Evolutionary conservation across 2,329 filamentous ascomycete genomes (phyloP).

Genomic region (Xylaria sp.): DNA sequence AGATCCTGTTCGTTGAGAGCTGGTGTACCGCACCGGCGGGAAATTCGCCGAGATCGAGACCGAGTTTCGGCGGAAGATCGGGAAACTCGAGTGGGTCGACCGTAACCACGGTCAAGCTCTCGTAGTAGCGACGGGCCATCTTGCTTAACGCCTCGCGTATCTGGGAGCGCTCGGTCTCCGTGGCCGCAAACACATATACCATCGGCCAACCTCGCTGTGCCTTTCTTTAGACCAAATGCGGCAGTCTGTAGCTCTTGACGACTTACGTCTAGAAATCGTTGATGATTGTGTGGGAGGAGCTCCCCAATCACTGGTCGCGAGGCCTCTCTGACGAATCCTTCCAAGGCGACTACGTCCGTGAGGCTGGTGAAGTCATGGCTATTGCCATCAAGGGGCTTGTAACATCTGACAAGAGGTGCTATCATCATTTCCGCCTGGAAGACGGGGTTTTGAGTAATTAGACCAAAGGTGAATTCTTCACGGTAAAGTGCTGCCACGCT

Average conservation of each 20-base stretch:
- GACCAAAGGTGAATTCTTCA: conserved; percentile 42
- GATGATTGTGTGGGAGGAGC: conserved; percentile 37
- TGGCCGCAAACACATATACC: conserved; percentile 42
- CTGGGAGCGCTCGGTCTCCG: conserved; percentile 33
- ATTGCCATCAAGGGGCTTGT: conserved; percentile 36
- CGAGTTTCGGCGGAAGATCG: conserved; percentile 37
- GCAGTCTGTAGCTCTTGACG: neutral
- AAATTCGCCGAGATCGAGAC: conserved; percentile 33
- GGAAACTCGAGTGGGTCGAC: conserved; percentile 43
- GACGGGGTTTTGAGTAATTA: conserved; percentile 22
- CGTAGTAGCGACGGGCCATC: conserved; percentile 40
- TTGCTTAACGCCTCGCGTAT: conserved; percentile 34
- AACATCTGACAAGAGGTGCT: conserved; percentile 34
- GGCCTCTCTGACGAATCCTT: conserved; percentile 32
- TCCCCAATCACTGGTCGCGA: conserved; percentile 39
- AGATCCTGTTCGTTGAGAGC: conserved; percentile 40
- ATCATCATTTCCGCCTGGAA: conserved; percentile 18
- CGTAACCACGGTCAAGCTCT: conserved; percentile 39
- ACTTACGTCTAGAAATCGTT: conserved; percentile 40
- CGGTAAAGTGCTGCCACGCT: conserved; percentile 33
- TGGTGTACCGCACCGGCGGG: conserved; percentile 42
- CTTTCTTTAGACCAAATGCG: neutral
- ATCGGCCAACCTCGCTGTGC: conserved; percentile 41
- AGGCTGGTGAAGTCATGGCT: conserved; percentile 20
- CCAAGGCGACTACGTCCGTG: conserved; percentile 26